Base-by-base conservation (phyloP, 2,329 filamentous ascomycete species). In the Furcasterigmium sp. region DNA sequence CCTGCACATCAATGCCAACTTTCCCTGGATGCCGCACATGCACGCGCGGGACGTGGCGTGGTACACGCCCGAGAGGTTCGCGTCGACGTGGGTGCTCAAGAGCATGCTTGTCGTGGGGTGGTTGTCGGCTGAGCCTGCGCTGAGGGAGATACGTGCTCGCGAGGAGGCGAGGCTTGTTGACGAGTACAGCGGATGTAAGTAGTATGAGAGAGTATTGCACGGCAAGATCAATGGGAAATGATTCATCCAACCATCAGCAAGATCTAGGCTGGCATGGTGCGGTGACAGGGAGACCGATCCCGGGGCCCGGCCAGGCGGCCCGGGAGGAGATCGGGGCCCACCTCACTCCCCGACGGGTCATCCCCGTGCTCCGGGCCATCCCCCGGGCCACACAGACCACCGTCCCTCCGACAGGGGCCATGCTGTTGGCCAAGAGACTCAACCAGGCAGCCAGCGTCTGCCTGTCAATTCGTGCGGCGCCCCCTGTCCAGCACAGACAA, bases 21-120 rank as follows among this genome's bases (percentile, higher is more conserved):
- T 54, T 21, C 53, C 53, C 6, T 54, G 51, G 46, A 37, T 50
- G 18, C 41, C 45, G 3, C 40, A 48, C 20, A 48, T 51, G 13
- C 25, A 44, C 11, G 39, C 41, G 8, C 39, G 43, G 2, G 39
- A 39, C 5, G 2, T 47, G 2, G 41, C 37, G 3, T 53, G 50
- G 47, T 52, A 44, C 8, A 51, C 40, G 7, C 37, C 29, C 17
- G 30, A n/a, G 19, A 37, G 46, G 6, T 54, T 51, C 37, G 15
- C 37, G 8, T 46, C 46, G 5, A 44, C 2, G 8, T 51, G 53
- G 53, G 43, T 46, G 9, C 39, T 42, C 32, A 49, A 43, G 37
- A 55, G 53, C 30, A 47, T 54, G 39, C 46, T 55, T 3, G 45
- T 54, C 6, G 53, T 46, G 3, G 39, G 44, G 11, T 55, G 53